These are phyloP conservation scores for Mrakia gelida DNA, from an alignment of 768 basidiomycete genomes.

Conservation along the genomic window DNA sequence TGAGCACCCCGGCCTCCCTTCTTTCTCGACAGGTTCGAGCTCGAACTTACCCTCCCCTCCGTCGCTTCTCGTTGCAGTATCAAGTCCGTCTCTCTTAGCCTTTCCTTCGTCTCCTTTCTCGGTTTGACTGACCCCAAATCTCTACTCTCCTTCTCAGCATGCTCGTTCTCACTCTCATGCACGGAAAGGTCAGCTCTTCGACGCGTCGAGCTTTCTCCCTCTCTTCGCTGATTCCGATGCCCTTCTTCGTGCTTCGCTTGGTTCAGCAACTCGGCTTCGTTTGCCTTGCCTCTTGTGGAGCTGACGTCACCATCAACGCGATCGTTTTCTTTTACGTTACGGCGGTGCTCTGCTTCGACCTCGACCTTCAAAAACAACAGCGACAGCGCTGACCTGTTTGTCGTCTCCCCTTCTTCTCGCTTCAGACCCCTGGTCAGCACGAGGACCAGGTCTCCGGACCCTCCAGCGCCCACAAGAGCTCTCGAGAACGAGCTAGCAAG, in stretches of 20 bases:
- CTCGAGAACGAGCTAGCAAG: neutral
- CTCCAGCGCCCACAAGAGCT: no score
- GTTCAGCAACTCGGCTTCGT: neutral
- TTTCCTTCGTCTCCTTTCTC: neutral
- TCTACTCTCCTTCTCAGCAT: neutral
- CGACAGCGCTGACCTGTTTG: no score
- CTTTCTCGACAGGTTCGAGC: neutral
- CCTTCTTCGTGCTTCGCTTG: no score
- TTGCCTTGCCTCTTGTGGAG: conserved; percentile 11
- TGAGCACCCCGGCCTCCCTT: neutral
- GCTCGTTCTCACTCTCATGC: neutral
- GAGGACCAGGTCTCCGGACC: no score
- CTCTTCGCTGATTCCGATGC: no score
- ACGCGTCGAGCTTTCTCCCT: no score
- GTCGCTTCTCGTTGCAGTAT: neutral
- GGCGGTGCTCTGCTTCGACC: neutral
- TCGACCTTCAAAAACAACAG: no score
- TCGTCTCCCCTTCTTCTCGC: no score
- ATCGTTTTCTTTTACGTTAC: conserved; percentile 54
- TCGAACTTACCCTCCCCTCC: neutral
- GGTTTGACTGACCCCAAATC: neutral
- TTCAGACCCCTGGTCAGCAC: no score
- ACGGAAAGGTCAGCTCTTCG: neutral
- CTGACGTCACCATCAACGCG: conserved; percentile 52
- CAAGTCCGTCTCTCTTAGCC: neutral